Evolutionary conservation across 345 rosid genomes (phyloP).

Genomic region (Rubroshorea leprosula): DNA sequence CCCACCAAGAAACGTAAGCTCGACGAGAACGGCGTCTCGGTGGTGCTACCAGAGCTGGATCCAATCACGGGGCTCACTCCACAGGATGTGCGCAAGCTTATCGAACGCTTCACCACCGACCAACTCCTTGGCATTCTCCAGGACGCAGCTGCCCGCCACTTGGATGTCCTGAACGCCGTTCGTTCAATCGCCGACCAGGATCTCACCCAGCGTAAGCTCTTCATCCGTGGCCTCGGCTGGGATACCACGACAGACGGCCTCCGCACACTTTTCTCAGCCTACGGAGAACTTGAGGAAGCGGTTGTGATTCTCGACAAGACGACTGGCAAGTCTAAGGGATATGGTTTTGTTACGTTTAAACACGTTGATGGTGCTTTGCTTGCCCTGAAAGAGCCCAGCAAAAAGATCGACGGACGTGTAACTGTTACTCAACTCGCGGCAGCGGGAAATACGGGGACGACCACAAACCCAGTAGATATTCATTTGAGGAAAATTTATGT

Average conservation of each 20-base stretch:
- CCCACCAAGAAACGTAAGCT: slow-evolving; percentile 55
- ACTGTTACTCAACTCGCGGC: slow-evolving; percentile 75
- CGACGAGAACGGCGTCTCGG: slow-evolving; percentile 44
- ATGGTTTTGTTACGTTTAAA: slow-evolving; percentile 67
- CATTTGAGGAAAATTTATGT: slow-evolving; percentile 78
- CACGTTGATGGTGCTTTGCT: slow-evolving; percentile 63
- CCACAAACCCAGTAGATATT: slow-evolving; percentile 35
- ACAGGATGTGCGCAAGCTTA: slow-evolving; percentile 50
- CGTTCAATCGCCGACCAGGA: slow-evolving; percentile 60
- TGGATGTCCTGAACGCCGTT: slow-evolving; percentile 46
- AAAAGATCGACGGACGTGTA: slow-evolving; percentile 75
- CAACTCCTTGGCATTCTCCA: slow-evolving; percentile 66
- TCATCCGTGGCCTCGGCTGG: slow-evolving; percentile 87
- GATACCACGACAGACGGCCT: slow-evolving; percentile 77
- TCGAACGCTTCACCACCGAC: slow-evolving; percentile 51
- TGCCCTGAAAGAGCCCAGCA: slow-evolving; percentile 73
- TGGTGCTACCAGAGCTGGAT: slow-evolving; percentile 3
- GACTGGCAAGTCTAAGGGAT: slow-evolving; percentile 76
- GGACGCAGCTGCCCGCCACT: slow-evolving; percentile 41
- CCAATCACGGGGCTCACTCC: slow-evolving; percentile 32
- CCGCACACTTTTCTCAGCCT: slow-evolving; percentile 48
- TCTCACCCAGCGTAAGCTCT: slow-evolving; percentile 68
- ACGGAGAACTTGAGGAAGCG: slow-evolving; percentile 78
- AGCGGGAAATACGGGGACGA: slow-evolving; percentile 56
- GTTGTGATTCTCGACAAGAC: slow-evolving; percentile 63